Evolutionary conservation across 2,329 filamentous ascomycete species (phyloP).

Genomic region (Tolypocladium endophyticum): DNA sequence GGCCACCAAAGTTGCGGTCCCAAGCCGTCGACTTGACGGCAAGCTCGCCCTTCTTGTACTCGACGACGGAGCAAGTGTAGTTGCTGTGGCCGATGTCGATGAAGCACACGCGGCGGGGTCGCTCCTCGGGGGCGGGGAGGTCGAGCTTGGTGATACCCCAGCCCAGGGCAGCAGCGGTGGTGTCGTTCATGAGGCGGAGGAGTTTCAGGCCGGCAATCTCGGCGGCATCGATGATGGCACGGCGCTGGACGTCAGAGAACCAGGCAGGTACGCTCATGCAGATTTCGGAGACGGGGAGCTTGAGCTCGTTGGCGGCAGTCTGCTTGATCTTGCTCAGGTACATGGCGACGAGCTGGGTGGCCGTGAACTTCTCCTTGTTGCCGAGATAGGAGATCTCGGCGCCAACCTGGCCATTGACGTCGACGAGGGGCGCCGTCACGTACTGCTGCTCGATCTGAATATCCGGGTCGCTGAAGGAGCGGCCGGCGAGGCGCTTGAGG

Average conservation of each 20-base stretch:
- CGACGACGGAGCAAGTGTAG: slow-evolving; percentile 88
- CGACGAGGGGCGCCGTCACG: slow-evolving; percentile 75
- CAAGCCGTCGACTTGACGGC: slow-evolving; percentile 85
- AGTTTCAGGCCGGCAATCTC: slow-evolving; percentile 91
- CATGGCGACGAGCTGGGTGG: slow-evolving; percentile 89
- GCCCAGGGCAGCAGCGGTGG: slow-evolving; percentile 87
- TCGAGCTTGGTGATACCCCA: slow-evolving; percentile 98
- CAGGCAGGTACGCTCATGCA: slow-evolving; percentile 91
- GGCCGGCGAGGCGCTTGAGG: slow-evolving; percentile 86
- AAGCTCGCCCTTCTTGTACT: slow-evolving; percentile 95
- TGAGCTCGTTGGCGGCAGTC: slow-evolving; percentile 78
- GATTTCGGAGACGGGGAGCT: slow-evolving; percentile 82
- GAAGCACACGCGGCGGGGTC: slow-evolving; percentile 81
- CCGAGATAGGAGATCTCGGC: slow-evolving; percentile 88
- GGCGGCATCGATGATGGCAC: slow-evolving; percentile 78
- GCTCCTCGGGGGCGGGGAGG: slow-evolving; percentile 78
- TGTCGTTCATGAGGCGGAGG: slow-evolving; percentile 94
- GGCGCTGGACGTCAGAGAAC: slow-evolving; percentile 93
- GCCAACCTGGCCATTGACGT: slow-evolving; percentile 88
- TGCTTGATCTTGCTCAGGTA: slow-evolving; percentile 90
- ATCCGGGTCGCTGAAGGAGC: slow-evolving; percentile 81
- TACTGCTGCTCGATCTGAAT: slow-evolving; percentile 86
- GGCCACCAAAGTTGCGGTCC: slow-evolving; percentile 93
- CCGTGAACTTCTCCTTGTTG: slow-evolving; percentile 92
- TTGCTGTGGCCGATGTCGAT: slow-evolving; percentile 95